phyloP scores from a whole-genome alignment of 2,329 filamentous ascomycete species.

The Cryphonectria nitschkei region DNA sequence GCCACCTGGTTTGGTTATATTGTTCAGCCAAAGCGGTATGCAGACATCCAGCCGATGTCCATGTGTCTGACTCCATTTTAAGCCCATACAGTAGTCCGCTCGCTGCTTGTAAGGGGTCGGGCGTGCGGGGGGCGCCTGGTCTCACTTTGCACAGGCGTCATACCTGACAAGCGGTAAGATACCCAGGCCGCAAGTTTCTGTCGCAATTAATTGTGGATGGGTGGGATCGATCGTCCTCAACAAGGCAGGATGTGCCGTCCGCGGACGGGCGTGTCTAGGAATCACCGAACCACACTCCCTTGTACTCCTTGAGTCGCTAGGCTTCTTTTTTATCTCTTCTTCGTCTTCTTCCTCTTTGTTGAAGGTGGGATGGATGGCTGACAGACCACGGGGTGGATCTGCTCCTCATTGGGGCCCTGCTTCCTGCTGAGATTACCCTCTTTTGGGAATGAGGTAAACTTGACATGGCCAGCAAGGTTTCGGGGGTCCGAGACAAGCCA shows the following conservation, averaged over 20 bases:
- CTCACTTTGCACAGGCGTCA: constrained; percentile 10
- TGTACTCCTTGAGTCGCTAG: not conserved
- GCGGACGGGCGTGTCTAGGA: constrained; percentile 4
- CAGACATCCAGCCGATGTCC: constrained; percentile 4
- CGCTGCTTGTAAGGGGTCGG: constrained; percentile 1
- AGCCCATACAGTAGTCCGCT: constrained; percentile 3
- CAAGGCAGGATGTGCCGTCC: not conserved
- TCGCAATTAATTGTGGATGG: constrained; percentile 4
- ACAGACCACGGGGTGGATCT: not conserved
- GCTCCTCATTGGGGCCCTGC: not conserved
- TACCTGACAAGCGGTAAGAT: constrained; percentile 6
- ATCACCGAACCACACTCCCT: not conserved
- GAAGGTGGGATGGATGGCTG: not conserved
- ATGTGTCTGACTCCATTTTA: constrained; percentile 6
- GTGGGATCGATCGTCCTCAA: constrained; percentile 1
- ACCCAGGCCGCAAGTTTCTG: not conserved
- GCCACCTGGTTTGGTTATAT: not conserved
- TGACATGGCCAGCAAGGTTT: not conserved
- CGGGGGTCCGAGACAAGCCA: not conserved
- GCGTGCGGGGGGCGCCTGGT: not conserved
- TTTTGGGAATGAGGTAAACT: not conserved
- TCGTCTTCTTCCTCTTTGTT: not conserved
- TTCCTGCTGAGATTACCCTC: not conserved
- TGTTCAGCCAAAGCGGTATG: not conserved
- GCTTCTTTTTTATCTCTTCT: not conserved